Evolutionary conservation across 1,284 basidiomycete species (phyloP), one percentile per base, ranked within the genome.

Genomic region (Paramarasmius palmivorus): DNA sequence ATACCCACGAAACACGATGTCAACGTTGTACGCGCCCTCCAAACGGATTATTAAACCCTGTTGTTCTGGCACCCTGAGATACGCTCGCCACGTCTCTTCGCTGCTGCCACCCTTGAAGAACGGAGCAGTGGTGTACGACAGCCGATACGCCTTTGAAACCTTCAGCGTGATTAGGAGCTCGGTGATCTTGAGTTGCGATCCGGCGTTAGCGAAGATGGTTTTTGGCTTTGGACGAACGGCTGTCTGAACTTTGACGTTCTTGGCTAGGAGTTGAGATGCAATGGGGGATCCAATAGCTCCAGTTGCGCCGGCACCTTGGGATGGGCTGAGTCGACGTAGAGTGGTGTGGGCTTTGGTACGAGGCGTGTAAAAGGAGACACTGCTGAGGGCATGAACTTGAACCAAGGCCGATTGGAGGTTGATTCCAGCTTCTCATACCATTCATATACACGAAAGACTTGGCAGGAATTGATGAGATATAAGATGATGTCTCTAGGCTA

Each of bases 81-180:
- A n/a, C n/a, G n/a, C n/a, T n/a, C n/a, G n/a, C n/a, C n/a, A n/a
- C n/a, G 46, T 34, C 22, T 45, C 44, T 26, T 34, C n/a, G 10
- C 42, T 34, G 9, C 12, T 36, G 17, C 12, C 44, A 17, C 51
- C 45, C 14, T 40, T 39, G 19, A 29, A 14, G 40, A 19, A 48
- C 3, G 52, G 42, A 49, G 10, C 29, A 15, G 46, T 45, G 37
- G 29, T 53, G 52, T 9, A 53, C 48, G 9, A 53, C 44, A 3
- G 52, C 52, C 14, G 2, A 52, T 38, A 23, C 45, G 60, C 63
- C 68, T 41, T 67, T 65, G 10, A 72, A 59, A 1, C 58, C 66
- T 26, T 63, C 60, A 7, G 62, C 61, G n/a, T 69, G 59, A 45
- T 66, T 29, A 68, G 65, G 19, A 70, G 63, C 47, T 63, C 59